Conservation (phyloP, 73 alveolate species). For the Blepharisma stoltei region DNA sequence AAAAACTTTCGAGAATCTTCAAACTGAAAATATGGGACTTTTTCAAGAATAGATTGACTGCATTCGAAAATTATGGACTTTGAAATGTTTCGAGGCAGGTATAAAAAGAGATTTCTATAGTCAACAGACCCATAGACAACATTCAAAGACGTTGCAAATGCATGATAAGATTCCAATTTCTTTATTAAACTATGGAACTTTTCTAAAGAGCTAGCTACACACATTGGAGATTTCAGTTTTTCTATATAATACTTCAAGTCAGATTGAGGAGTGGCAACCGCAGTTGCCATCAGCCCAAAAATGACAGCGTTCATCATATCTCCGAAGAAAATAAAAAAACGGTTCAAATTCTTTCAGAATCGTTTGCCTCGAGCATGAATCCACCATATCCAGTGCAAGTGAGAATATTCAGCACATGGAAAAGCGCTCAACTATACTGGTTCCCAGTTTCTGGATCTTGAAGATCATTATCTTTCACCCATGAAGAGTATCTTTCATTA, state of each 20-base stretch:
- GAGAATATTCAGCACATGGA: slow-evolving; percentile 50
- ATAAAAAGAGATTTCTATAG: neutral
- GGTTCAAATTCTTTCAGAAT: slow-evolving; percentile 43
- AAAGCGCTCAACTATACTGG: slow-evolving; percentile 37
- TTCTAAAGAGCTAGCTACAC: neutral
- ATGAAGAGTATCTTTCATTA: slow-evolving; percentile 31
- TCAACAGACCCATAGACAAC: neutral
- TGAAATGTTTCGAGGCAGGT: slow-evolving; percentile 22
- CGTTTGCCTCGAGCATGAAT: slow-evolving; percentile 39
- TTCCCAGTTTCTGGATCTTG: neutral
- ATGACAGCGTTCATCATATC: slow-evolving; percentile 55
- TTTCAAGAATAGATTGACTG: neutral
- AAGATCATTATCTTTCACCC: slow-evolving; percentile 33
- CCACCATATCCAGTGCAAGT: slow-evolving; percentile 55
- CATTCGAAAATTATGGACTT: slow-evolving; percentile 3
- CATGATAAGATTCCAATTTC: neutral
- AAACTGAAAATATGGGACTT: slow-evolving; percentile 2
- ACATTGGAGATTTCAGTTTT: neutral
- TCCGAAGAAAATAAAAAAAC: slow-evolving; percentile 50
- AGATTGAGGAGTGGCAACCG: neutral
- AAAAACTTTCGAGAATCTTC: neutral
- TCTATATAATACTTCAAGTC: neutral
- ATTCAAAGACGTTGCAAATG: slow-evolving; percentile 1
- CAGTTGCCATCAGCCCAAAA: slow-evolving; percentile 60
- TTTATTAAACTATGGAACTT: neutral